Evolutionary conservation across 805 yeast species (phyloP).

Genomic region (Pichia cabralensis): DNA sequence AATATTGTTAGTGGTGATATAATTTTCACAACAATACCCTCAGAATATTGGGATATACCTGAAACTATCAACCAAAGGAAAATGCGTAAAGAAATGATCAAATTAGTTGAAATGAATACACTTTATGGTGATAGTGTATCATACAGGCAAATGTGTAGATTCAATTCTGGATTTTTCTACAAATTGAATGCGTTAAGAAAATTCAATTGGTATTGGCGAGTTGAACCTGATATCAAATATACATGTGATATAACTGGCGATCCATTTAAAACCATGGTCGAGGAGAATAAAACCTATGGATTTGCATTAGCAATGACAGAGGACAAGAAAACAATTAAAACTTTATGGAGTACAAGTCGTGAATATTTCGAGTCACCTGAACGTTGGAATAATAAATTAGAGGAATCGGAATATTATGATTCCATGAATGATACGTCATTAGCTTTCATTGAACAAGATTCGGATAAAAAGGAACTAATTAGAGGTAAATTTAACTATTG

Average conservation of each 20-base stretch:
- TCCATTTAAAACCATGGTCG: constrained; percentile 39
- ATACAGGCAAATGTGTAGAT: constrained; percentile 63
- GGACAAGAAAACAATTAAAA: constrained; percentile 35
- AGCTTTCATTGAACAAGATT: constrained; percentile 36
- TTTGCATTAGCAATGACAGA: constrained; percentile 43
- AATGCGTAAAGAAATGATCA: constrained; percentile 23
- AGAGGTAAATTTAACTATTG: constrained; percentile 41
- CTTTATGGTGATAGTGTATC: constrained; percentile 50
- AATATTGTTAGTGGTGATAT: constrained; percentile 31
- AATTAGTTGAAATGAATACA: constrained; percentile 25
- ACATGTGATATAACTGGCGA: constrained; percentile 41
- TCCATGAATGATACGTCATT: constrained; percentile 31
- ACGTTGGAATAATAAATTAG: constrained; percentile 3
- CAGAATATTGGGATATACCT: constrained; percentile 40
- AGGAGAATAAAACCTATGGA: constrained; percentile 36
- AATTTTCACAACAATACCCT: constrained; percentile 33
- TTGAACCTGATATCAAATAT: constrained; percentile 42
- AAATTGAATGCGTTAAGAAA: constrained; percentile 33
- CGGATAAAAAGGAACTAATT: constrained; percentile 29
- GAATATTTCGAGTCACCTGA: constrained; percentile 27
- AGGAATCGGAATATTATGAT: constrained; percentile 10
- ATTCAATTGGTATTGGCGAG: constrained; percentile 50
- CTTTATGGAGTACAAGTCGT: constrained; percentile 39
- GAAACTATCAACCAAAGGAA: constrained; percentile 27
- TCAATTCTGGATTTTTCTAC: constrained; percentile 42